Base-by-base conservation (phyloP, 352 stramenopile genomes). In the Saprolegnia parasitica region DNA sequence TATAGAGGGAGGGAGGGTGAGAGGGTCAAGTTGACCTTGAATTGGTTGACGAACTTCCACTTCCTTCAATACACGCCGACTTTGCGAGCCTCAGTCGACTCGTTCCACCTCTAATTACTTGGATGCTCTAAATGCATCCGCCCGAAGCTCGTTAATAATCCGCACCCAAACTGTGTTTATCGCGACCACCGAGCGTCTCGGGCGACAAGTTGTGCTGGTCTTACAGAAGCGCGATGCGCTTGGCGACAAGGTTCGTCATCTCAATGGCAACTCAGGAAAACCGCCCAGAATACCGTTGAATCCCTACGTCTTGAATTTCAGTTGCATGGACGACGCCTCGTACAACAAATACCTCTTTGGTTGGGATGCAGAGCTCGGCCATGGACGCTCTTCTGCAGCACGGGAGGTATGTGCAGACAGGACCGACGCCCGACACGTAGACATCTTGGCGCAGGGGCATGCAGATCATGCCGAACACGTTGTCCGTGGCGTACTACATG, bases 231-330 rank as follows among this genome's bases (percentile, higher is more conserved):
- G 77, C 77, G 42, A 89, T 78, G 39, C 83, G 79, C 72, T 88
- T 87, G 58, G 89, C 79, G 47, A 89, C 87, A 13, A 89, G 65
- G 8, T 81, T 81, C 74, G 86, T 87, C 81, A 90, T 88, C 8
- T 77, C 77, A 5, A 67, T 86, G 9, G 80, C 83, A 49, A 91
- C 68, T 88, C 81, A 1, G 83, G 80, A 57, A 87, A 88, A 63
- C 89, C 81, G 23, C 79, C 80, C 23, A 88, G 64, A 50, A 91
- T 88, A 64, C 88, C 87, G 50, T 88, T 76, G 73, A 88, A 88
- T 1, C 78, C 80, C 35, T 68, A 47, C 11, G 16, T 6, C 23
- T 40, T 21, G 20, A 5, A 26, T 65, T 16, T 50, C 57, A 11
- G 9, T 54, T 16, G 21, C 2, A 37, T 26, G 1, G n/a, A 24